Base-by-base conservation (phyloP, 2,329 filamentous ascomycete species). In the Penicillium capsulatum region DNA sequence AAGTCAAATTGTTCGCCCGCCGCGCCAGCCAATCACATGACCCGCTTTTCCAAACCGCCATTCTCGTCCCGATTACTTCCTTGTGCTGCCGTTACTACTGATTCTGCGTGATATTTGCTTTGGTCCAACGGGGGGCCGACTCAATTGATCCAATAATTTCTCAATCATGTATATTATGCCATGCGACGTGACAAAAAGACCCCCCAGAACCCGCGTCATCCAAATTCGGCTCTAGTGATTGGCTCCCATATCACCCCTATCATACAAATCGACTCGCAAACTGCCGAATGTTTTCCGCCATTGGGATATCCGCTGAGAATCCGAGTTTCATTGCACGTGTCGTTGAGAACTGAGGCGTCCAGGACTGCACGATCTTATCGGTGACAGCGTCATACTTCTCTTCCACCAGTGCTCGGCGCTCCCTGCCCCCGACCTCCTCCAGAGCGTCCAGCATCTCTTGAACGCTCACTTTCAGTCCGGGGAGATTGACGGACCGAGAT, bases 401-500 rank as follows among this genome's bases (percentile, higher is more conserved):
- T 51, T 65, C 69, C 13, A 82, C 61, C 10, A 76, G 61, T 38
- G 61, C 61, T 51, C 80, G 54, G 55, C 69, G 73, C 35, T 80
- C 74, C 58, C 71, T 66, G 1, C 79, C 79, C 7, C 74, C 79
- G 31, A 77, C 66, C 50, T 69, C 70, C 35, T 69, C 73, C 49
- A 82, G 57, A 17, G 74, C 76, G 55, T 80, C 76, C 64, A 80
- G 67, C 64, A 81, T 71, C 53, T 81, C 73, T 59, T 79, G 73
- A n/a, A 79, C 67, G 22, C 70, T 77, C 3, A 77, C 73, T 30
- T 73, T 70, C 40, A 79, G 57, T 45, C 77, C 77, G 1, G 77
- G 77, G 32, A 80, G 55, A 57, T 75, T 72, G 9, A 75, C 62
- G 1, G 77, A 70, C 39, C 75, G 69, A 27, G 75, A 68, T 39